A percentile compares a stretch with the other conserved stretches of the same genome.
Conservation (phyloP, 2,329 filamentous ascomycete genomes). For the Colletotrichum sp. region DNA sequence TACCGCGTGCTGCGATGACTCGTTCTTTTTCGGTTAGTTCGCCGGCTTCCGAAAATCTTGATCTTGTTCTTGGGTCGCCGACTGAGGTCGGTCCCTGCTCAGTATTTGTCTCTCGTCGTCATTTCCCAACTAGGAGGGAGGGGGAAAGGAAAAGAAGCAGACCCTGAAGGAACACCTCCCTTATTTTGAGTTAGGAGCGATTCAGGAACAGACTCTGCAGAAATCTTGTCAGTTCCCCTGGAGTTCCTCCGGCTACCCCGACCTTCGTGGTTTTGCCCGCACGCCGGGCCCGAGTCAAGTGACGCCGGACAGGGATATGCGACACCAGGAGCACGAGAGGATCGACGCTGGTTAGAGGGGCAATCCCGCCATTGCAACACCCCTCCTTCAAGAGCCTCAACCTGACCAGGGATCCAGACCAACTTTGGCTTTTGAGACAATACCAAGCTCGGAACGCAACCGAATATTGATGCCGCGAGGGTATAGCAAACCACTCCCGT, state of each 20-base stretch:
- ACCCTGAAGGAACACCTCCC: not conserved
- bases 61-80: not conserved
- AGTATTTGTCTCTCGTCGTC: not conserved
- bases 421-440: constrained; percentile 7
- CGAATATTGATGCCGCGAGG: constrained; percentile 11
- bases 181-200: not conserved
- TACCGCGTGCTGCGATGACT: not conserved
- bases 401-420: not conserved
- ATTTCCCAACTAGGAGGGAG: not conserved
- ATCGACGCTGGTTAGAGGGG: constrained; percentile 4
- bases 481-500: not conserved
- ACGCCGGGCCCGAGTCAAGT: not conserved
- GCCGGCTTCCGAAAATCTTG: constrained; percentile 9
- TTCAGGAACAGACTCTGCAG: not conserved
- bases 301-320: constrained; percentile 10
- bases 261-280: not conserved
- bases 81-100: not conserved
- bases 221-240: not conserved
- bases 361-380: not conserved
- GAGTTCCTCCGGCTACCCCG: not conserved
- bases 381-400: not conserved
- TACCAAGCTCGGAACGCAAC: constrained; percentile 11
- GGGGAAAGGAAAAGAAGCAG: not conserved
- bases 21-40: not conserved
- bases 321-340: not conserved